Percentiles rank a stretch among this genome's conserved stretches.
These are phyloP conservation scores for Nosema granulosis DNA, from an alignment of 371 early-diverging fungal species.

Conservation along the genomic window DNA sequence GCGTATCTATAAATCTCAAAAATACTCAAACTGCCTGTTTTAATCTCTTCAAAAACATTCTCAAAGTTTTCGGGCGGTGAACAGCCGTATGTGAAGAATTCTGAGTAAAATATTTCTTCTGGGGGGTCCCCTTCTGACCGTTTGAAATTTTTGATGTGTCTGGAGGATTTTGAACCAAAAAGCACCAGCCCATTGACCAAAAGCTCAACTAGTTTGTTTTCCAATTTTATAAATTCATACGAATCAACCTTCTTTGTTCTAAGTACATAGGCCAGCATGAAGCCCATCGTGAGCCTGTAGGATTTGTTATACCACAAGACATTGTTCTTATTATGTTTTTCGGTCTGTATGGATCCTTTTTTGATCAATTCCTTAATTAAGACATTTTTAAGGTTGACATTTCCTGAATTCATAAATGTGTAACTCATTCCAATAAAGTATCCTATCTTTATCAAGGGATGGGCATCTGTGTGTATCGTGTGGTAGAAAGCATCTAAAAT, in stretches of 20 bases:
- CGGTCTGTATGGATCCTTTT: constrained; percentile 15
- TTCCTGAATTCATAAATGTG: constrained; percentile 21
- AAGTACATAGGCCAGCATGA: constrained; percentile 13
- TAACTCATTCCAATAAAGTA: constrained; percentile 19
- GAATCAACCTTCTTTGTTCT: neutral
- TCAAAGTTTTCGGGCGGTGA: neutral
- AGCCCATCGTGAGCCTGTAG: constrained; percentile 20
- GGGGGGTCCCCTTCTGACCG: constrained; percentile 29
- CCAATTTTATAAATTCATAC: constrained; percentile 18
- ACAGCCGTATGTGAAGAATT: constrained; percentile 22
- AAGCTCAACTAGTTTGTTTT: constrained; percentile 41
- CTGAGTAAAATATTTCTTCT: constrained; percentile 53
- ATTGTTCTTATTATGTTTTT: constrained; percentile 39
- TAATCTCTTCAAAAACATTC: neutral
- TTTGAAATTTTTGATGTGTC: constrained; percentile 12
- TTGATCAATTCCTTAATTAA: constrained; percentile 17
- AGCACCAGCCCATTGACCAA: constrained; percentile 42
- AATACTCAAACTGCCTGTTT: neutral
- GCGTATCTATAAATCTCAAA: constrained; percentile 27
- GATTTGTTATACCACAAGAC: constrained; percentile 34
- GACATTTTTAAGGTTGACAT: neutral
- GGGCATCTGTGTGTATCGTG: neutral
- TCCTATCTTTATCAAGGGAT: constrained; percentile 5
- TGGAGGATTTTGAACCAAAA: constrained; percentile 4
- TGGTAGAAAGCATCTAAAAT: constrained; percentile 2